Evolutionary conservation across 805 yeast genomes (phyloP).

Genomic region (Candida cerambycidarum): DNA sequence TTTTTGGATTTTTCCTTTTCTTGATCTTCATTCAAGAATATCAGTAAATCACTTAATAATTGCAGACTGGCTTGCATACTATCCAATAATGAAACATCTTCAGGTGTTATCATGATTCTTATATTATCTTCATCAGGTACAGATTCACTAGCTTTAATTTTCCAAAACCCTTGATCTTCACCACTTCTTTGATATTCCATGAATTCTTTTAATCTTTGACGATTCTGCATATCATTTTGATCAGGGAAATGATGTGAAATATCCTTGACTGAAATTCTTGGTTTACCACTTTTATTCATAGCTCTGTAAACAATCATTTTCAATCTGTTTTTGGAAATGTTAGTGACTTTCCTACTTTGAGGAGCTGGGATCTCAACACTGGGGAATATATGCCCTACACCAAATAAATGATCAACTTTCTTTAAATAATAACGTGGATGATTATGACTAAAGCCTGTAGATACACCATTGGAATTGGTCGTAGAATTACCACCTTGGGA

Average conservation of each 20-base stretch:
- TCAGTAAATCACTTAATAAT: conserved; percentile 74
- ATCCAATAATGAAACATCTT: conserved; percentile 82
- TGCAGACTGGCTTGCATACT: conserved; percentile 95
- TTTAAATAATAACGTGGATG: conserved; percentile 70
- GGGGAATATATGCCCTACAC: conserved; percentile 91
- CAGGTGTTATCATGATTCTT: conserved; percentile 85
- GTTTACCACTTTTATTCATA: conserved; percentile 68
- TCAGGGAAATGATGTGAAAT: conserved; percentile 93
- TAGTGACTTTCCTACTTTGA: conserved; percentile 91
- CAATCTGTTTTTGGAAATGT: conserved; percentile 85
- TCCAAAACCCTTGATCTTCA: conserved; percentile 90
- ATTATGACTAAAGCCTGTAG: conserved; percentile 43
- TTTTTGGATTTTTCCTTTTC: conserved; percentile 19
- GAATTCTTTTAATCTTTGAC: conserved; percentile 93
- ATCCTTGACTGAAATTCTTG: conserved; percentile 80
- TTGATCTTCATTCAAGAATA: conserved; percentile 35
- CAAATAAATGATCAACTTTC: conserved; percentile 67
- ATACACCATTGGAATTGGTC: conserved; percentile 24
- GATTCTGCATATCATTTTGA: conserved; percentile 94
- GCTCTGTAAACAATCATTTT: conserved; percentile 93
- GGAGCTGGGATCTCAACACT: conserved; percentile 97
- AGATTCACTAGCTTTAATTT: conserved; percentile 58
- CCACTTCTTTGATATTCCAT: conserved; percentile 97
- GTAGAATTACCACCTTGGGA: conserved; percentile 67
- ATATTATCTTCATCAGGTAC: conserved; percentile 76